A percentile compares a stretch with the other conserved stretches of the same genome.
Conservation (phyloP, 1,284 basidiomycete species). For the Omphalotus olearius region DNA sequence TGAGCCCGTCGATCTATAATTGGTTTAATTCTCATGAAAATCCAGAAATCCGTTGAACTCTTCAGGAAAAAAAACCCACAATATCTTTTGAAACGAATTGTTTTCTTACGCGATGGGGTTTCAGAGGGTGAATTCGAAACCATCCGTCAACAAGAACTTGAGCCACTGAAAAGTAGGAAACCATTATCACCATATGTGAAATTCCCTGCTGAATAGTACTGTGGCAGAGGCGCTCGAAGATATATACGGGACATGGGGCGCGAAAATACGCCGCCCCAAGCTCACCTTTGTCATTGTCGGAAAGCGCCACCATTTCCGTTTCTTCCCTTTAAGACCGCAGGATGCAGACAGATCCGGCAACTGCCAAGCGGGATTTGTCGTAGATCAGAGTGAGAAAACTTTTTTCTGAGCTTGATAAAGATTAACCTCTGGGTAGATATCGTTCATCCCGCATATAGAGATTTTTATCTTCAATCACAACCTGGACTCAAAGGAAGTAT, state of each 20-base stretch:
- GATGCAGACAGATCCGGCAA: constrained; percentile 68
- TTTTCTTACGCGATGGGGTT: constrained; percentile 35
- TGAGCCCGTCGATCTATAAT: background rate
- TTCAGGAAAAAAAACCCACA: background rate
- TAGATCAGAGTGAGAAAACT: constrained; percentile 46
- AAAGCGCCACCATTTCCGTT: constrained; percentile 57
- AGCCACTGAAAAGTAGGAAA: constrained; percentile 24
- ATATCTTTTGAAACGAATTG: constrained; percentile 16
- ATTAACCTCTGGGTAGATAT: constrained; percentile 30
- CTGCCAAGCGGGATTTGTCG: constrained; percentile 70
- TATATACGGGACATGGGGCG: background rate
- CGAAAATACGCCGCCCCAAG: constrained; percentile 32
- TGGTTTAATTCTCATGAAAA: background rate
- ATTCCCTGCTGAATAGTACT: too few relatives aligned
- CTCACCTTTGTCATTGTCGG: constrained; percentile 76
- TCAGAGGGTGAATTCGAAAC: constrained; percentile 35
- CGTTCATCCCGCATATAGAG: constrained; percentile 70
- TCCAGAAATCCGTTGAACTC: background rate
- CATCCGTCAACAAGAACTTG: constrained; percentile 25
- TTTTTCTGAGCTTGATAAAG: background rate
- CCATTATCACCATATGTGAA: background rate
- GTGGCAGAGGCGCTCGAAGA: background rate
- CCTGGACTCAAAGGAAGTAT: constrained; percentile 10
- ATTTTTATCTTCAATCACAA: constrained; percentile 65
- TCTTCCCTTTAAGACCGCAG: constrained; percentile 19